Base-by-base conservation (phyloP, 2,329 filamentous ascomycete species). In the Curvularia eragrostidis region DNA sequence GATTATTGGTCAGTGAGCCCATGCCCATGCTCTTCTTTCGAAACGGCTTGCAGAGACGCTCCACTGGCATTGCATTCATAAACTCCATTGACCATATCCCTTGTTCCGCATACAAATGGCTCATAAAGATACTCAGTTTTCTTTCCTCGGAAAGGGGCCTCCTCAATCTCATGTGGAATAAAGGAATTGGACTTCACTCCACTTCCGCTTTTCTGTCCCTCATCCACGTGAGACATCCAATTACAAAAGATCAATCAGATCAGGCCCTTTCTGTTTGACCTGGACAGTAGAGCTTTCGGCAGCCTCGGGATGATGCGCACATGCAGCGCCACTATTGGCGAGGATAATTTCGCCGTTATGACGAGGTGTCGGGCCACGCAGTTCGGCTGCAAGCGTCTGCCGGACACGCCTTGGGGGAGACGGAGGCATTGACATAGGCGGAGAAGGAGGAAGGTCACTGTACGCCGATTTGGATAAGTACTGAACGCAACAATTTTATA, bases 321-420 rank as follows among this genome's bases (percentile, higher is more conserved):
- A n/a, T 24, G 18, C 5, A 32, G 48, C 34, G 13, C 36, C 24
- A 13, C 24, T 23, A 23, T 66, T 66, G 1, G 63, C 63, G 2
- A 66, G 59, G 0, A 66, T 32, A 0, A 56, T n/a, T 2, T 59
- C 38, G n/a, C 63, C 63, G 36, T 66, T 61, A 32, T 61, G 55
- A 34, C 53, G 57, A 0, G 39, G 19, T 0, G 42, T 4, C 3
- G 30, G 38, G 1, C 57, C 57, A 5, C 63, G 56, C 15, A 66
- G 59, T 26, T 64, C 52, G 10, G 56, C 39, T 2, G 62, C 63
- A 12, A 66, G 43, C 5, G 26, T 47, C 6, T 19, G 23, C 23
- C 21, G 34, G 34, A 1, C 13, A 2, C 32, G n/a, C 3, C 52
- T 59, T 0, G 50, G 52, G 3, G 54, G 56, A 3, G 54, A 32